Evolutionary conservation across 257 asterid species (phyloP), one percentile per base, ranked within the genome.

Genomic region (Cruciata laevipes): DNA sequence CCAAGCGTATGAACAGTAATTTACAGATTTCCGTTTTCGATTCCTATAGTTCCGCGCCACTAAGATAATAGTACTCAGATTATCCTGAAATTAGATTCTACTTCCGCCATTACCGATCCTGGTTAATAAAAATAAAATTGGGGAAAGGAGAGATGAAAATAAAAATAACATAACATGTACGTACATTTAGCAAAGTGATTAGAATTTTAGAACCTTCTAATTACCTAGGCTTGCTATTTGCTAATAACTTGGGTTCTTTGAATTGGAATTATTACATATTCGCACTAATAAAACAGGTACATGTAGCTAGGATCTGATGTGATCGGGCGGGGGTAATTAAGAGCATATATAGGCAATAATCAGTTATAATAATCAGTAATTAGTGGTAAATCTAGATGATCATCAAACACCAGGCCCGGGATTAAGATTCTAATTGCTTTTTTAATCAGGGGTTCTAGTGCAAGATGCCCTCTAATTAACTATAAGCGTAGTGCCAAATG

Each of bases 351-450:
- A 18, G 59, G 60, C 31, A 56, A 56, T 23, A 3, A 23, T 56
- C 23, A 56, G 30, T 1, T 56, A 8, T 20, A 23, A 56, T 56
- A 56, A 56, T 20, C 32, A 56, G 32, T 56, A 56, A 56, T 56
- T 56, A 56, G 61, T 23, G 35, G 38, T 47, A 47, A 47, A 47
- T 3, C 16, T 9, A 27, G 40, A 66, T 49, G 20, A 10, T 24
- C 17, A 66, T 30, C 63, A 12, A 59, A 2, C 63, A 17, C 10
- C n/a, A 56, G 31, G 61, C 14, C 69, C 9, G n/a, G 33, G 69
- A 25, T 65, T 66, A n/a, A 51, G 62, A 66, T 66, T 66, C 70
- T 51, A 35, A 9, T 25, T 49, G 38, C 18, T 66, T 66, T 66
- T 30, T 30, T 30, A 66, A 16, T 66, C 49, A n/a, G 47, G 70